Percentiles rank a stretch among this genome's conserved stretches.
These are phyloP conservation scores for Gilbertella persicaria DNA, from an alignment of 371 early-diverging fungal species.

Conservation along the genomic window DNA sequence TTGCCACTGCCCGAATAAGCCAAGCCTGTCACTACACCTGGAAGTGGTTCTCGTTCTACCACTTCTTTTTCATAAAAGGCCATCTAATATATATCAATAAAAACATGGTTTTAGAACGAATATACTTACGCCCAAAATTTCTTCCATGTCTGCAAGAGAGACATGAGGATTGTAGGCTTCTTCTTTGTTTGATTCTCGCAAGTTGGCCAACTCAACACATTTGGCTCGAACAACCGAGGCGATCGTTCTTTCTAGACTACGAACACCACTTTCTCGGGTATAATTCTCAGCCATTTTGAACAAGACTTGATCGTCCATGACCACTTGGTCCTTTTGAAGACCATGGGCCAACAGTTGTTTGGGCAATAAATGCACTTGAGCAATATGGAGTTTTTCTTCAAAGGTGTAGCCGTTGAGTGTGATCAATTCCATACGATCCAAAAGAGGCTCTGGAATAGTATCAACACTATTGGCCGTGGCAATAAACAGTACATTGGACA, in stretches of 20 bases:
- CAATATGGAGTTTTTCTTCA: conserved; percentile 74
- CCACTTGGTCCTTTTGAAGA: conserved; percentile 46
- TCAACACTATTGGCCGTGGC: conserved; percentile 85
- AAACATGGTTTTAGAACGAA: too few relatives aligned
- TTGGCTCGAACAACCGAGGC: conserved; percentile 73
- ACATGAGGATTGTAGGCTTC: conserved; percentile 14
- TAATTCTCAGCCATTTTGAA: conserved; percentile 70
- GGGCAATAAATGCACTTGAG: conserved; percentile 56
- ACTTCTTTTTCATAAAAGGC: conserved; percentile 62
- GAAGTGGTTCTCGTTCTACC: conserved; percentile 60
- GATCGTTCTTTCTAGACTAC: conserved; percentile 74
- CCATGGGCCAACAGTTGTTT: conserved; percentile 78
- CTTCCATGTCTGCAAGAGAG: conserved; percentile 43
- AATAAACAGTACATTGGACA: conserved; percentile 84
- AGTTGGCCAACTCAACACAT: conserved; percentile 68
- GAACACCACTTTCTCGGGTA: conserved; percentile 86
- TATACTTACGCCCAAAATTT: conserved; percentile 63
- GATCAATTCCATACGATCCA: conserved; percentile 90
- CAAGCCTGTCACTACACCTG: conserved; percentile 85
- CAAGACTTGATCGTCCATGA: conserved; percentile 54
- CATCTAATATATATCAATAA: conserved; percentile 20
- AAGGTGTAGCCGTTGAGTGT: conserved; percentile 83
- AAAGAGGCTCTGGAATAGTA: conserved; percentile 77
- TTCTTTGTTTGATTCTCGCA: conserved; percentile 29
- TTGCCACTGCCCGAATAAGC: conserved; percentile 80